phyloP scores from a whole-genome alignment of 129 eudicot genomes.

The Escallonia rubra region DNA sequence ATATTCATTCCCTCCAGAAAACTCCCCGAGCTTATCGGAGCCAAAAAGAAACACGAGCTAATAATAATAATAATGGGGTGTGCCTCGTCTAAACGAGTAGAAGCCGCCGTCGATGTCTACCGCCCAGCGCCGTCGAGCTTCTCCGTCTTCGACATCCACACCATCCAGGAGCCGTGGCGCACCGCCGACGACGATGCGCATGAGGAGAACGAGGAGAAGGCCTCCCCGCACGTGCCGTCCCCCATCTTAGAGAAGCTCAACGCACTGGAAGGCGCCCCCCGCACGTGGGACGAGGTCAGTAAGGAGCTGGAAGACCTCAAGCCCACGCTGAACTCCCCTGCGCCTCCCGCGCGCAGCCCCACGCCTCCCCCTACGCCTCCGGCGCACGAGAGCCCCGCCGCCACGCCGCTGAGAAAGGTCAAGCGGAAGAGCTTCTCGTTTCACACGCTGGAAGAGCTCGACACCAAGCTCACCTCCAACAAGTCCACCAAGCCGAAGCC shows the following conservation, averaged over 20 bases:
- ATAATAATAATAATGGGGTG: conserved; percentile 57
- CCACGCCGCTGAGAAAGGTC: conserved; percentile 19
- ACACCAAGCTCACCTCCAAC: conserved; percentile 12
- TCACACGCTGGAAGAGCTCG: conserved; percentile 88
- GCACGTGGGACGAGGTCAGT: conserved; percentile 88
- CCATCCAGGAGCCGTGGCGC: conserved; percentile 92
- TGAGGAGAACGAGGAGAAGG: conserved; percentile 24
- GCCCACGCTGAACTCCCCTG: conserved; percentile 43
- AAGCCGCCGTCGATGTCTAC: conserved; percentile 56
- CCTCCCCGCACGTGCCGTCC: conserved; percentile 29
- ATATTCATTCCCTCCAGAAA: conserved; percentile 3
- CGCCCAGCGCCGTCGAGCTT: conserved; percentile 65
- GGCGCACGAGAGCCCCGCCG: conserved; percentile 2
- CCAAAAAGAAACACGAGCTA: background rate
- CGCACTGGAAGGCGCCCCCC: conserved; percentile 54
- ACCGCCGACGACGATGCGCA: conserved; percentile 18
- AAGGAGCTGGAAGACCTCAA: conserved; percentile 69
- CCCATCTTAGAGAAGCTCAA: conserved; percentile 65
- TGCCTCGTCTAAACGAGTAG: conserved; percentile 66
- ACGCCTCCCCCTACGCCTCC: conserved; percentile 9
- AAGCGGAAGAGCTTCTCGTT: conserved; percentile 68
- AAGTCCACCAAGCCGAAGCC: conserved; percentile 9
- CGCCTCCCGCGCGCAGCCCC: conserved; percentile 17
- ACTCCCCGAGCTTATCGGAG: background rate
- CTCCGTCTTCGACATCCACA: conserved; percentile 69